Evolutionary conservation across 805 yeast genomes (phyloP).

Genomic region (Wickerhamiella azymoides): DNA sequence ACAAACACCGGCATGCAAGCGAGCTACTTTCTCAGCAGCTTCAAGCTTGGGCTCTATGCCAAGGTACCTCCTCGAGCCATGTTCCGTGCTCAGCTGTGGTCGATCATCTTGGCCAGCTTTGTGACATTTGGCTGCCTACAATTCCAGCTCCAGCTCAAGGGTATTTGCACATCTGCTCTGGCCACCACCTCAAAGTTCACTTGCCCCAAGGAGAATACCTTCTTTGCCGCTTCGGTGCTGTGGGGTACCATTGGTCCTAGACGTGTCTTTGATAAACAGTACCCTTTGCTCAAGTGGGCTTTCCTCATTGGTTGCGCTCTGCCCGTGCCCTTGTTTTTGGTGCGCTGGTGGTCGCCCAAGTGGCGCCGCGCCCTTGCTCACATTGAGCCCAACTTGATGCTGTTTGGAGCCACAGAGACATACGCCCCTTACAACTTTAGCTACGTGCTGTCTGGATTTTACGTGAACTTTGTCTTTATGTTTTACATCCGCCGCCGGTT

Average conservation of each 20-base stretch:
- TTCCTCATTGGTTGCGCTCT: slow-evolving; percentile 39
- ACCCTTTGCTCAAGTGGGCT: slow-evolving; percentile 50
- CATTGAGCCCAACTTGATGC: slow-evolving; percentile 35
- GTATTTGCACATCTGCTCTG: slow-evolving; percentile 34
- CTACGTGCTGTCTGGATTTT: slow-evolving; percentile 12
- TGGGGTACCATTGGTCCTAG: slow-evolving; percentile 48
- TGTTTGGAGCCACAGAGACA: slow-evolving; percentile 7
- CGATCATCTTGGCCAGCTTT: slow-evolving; percentile 30
- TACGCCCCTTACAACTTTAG: slow-evolving; percentile 18
- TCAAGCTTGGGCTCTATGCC: slow-evolving; percentile 35
- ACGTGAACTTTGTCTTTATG: slow-evolving; percentile 11
- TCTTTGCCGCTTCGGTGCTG: slow-evolving; percentile 39
- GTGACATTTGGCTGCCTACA: slow-evolving; percentile 30
- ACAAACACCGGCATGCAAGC: slow-evolving; percentile 55
- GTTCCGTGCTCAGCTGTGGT: slow-evolving; percentile 28
- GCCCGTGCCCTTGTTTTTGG: slow-evolving; percentile 17
- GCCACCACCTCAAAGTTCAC: slow-evolving; percentile 28
- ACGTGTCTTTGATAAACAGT: slow-evolving; percentile 33
- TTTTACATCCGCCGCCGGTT: slow-evolving; percentile 32
- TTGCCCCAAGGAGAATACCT: slow-evolving; percentile 29
- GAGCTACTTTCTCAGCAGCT: slow-evolving; percentile 38
- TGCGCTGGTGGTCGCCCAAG: slow-evolving; percentile 16
- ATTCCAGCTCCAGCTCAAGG: slow-evolving; percentile 31
- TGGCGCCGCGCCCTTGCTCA: slow-evolving; percentile 18
- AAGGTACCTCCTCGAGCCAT: slow-evolving; percentile 31